These are phyloP conservation scores for Crepidotus variabilis DNA, from an alignment of 768 basidiomycete genomes.

Conservation along the genomic window DNA sequence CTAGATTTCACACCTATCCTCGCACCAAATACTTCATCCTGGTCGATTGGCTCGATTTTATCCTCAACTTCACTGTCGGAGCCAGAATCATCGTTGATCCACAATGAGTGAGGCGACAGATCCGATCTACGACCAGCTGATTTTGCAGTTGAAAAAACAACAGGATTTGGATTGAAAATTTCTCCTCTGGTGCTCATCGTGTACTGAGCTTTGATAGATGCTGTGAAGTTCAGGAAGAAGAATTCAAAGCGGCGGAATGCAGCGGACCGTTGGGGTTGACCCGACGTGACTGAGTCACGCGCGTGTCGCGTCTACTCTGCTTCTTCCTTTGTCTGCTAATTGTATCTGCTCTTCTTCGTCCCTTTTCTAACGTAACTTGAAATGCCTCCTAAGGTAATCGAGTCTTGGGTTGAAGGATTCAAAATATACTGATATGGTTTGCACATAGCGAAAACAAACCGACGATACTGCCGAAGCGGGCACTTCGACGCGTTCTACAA, in stretches of 20 bases:
- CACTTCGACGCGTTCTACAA: slow-evolving; percentile 31
- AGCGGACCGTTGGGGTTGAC: neutral
- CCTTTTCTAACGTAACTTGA: slow-evolving; percentile 2
- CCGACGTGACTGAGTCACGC: slow-evolving; percentile 23
- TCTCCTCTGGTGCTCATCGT: slow-evolving; percentile 42
- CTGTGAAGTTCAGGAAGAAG: neutral
- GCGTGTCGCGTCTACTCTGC: slow-evolving; percentile 18
- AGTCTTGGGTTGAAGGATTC: neutral
- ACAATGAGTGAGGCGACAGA: slow-evolving; percentile 48
- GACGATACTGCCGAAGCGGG: slow-evolving; percentile 32
- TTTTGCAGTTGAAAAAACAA: slow-evolving; percentile 61
- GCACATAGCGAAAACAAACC: slow-evolving; percentile 56
- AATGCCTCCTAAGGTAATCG: slow-evolving; percentile 36
- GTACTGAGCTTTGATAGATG: neutral
- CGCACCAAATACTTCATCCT: slow-evolving; percentile 89
- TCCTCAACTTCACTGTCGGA: slow-evolving; percentile 50
- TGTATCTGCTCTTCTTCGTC: slow-evolving; percentile 12
- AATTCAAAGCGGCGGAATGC: slow-evolving; percentile 5
- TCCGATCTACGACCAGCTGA: slow-evolving; percentile 39
- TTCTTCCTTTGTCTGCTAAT: neutral
- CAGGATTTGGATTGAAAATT: slow-evolving; percentile 89
- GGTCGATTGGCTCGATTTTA: slow-evolving; percentile 70
- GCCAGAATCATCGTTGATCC: slow-evolving; percentile 48
- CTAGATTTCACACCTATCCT: slow-evolving; percentile 1
- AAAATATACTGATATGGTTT: neutral